Percentiles rank a stretch among this genome's conserved stretches.
phyloP scores from a whole-genome alignment of 1,284 basidiomycete species.

The Hemileia vastatrix region DNA sequence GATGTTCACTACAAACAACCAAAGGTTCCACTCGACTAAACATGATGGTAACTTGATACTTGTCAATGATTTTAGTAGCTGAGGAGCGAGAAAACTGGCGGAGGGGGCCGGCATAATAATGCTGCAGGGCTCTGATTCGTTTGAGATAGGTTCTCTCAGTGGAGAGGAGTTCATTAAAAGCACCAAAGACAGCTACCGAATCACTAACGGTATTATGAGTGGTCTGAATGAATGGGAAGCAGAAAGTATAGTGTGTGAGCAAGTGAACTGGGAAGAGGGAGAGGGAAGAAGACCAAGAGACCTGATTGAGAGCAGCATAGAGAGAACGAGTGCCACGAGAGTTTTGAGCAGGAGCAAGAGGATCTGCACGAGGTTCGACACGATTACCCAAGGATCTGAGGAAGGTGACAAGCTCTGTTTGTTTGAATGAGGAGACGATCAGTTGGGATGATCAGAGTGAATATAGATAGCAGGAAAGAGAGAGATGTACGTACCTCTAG shows the following conservation, averaged over 20 bases:
- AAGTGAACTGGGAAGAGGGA: background rate
- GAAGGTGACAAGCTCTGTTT: conserved; percentile 21
- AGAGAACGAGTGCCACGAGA: conserved; percentile 17
- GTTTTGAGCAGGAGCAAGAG: background rate
- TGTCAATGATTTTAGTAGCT: conserved; percentile 19
- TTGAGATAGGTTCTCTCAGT: conserved; percentile 69
- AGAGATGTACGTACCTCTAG: conserved; percentile 5
- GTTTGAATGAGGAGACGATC: background rate
- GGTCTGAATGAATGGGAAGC: background rate
- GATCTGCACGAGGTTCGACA: conserved; percentile 7
- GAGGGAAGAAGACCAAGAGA: background rate
- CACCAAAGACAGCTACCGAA: conserved; percentile 9
- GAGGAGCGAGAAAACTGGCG: conserved; percentile 14
- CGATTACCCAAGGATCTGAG: conserved; percentile 17
- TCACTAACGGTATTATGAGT: conserved; percentile 11
- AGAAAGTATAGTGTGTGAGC: background rate
- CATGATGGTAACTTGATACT: conserved; percentile 20
- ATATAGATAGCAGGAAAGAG: background rate
- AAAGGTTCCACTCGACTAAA: conserved; percentile 19
- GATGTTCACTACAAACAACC: background rate
- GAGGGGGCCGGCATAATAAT: conserved; percentile 17
- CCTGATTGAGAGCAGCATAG: conserved; percentile 21
- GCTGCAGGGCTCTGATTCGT: conserved; percentile 60
- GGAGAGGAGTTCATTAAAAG: conserved; percentile 59
- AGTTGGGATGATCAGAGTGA: background rate